Percentiles rank a stretch among this genome's conserved stretches.
These are phyloP conservation scores for Tarenaya hassleriana DNA, from an alignment of 345 rosid species.

Conservation along the genomic window DNA sequence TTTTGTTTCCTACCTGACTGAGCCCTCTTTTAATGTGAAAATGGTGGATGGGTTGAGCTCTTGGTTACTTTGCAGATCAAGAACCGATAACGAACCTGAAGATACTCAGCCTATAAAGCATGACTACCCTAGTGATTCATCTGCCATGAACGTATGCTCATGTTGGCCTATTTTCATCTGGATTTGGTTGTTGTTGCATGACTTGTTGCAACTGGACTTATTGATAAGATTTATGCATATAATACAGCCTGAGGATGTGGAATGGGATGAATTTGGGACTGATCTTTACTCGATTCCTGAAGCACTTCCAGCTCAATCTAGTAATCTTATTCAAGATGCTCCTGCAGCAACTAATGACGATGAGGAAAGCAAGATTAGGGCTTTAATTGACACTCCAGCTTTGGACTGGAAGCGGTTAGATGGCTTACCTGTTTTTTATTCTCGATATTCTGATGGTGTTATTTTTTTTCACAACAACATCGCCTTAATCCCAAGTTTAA, in stretches of 20 bases:
- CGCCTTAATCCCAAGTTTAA: constrained; percentile 13
- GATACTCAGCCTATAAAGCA: constrained; percentile 35
- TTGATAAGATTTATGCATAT: background rate
- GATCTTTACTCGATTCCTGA: constrained; percentile 89
- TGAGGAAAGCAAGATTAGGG: constrained; percentile 86
- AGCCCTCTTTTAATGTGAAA: background rate
- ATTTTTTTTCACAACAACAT: too few species aligned
- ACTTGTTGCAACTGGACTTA: too few species aligned
- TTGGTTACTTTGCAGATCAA: constrained; percentile 58
- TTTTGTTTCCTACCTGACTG: too few species aligned
- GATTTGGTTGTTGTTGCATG: background rate
- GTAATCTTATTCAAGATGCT: constrained; percentile 41
- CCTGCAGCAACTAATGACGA: constrained; percentile 56
- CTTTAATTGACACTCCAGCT: constrained; percentile 86
- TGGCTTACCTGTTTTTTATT: too few species aligned
- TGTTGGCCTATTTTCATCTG: too few species aligned
- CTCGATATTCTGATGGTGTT: too few species aligned
- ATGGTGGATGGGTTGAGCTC: too few species aligned
- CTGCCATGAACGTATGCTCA: too few species aligned
- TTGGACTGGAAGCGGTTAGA: constrained; percentile 97
- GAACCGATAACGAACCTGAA: constrained; percentile 46
- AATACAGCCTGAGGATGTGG: constrained; percentile 68
- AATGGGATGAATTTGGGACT: constrained; percentile 95
- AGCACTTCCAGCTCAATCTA: constrained; percentile 40
- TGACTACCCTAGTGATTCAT: constrained; percentile 40